Percentiles rank a stretch among this genome's conserved stretches.
Evolutionary conservation across 2,329 filamentous ascomycete genomes (phyloP).

Genomic region (Nectriaceae sp.): DNA sequence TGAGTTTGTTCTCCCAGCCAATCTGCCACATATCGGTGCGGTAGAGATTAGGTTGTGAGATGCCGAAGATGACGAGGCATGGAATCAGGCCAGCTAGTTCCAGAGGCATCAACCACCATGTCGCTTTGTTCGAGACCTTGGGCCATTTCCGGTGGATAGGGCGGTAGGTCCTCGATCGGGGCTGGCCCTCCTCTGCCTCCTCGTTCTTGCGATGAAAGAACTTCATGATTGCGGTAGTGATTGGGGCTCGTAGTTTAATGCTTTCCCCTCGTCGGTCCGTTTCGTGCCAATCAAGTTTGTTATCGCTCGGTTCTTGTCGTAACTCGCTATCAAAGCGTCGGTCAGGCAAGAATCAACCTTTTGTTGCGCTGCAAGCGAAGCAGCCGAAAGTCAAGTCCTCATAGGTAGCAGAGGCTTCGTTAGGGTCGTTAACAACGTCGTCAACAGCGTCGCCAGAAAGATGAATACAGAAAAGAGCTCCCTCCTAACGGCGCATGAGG

Average conservation of each 20-base stretch:
- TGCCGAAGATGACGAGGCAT: constrained; percentile 69
- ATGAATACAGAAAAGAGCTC: no score
- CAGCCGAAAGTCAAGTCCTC: constrained; percentile 21
- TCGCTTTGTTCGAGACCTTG: constrained; percentile 50
- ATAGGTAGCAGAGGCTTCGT: constrained; percentile 17
- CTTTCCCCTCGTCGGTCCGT: constrained; percentile 7
- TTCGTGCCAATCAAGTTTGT: no score
- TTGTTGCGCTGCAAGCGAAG: constrained; percentile 18
- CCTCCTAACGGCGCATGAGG: constrained; percentile 6
- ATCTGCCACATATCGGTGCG: constrained; percentile 73
- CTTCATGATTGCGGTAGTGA: constrained; percentile 24
- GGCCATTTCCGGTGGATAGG: constrained; percentile 62
- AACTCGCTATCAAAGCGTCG: not conserved
- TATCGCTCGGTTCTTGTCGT: constrained; percentile 4
- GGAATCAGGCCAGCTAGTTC: constrained; percentile 69
- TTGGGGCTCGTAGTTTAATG: not conserved
- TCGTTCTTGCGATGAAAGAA: constrained; percentile 11
- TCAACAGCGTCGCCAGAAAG: no score
- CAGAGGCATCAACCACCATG: constrained; percentile 63
- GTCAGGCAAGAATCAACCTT: not conserved
- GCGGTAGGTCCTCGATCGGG: constrained; percentile 41
- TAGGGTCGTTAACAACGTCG: no score
- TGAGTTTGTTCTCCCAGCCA: constrained; percentile 70
- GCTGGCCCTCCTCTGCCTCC: constrained; percentile 6
- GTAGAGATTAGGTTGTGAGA: constrained; percentile 73